Evolutionary conservation across 768 basidiomycete species (phyloP), one percentile per base, ranked within the genome.

Genomic region (button mushroom (Agaricus bisporus)): DNA sequence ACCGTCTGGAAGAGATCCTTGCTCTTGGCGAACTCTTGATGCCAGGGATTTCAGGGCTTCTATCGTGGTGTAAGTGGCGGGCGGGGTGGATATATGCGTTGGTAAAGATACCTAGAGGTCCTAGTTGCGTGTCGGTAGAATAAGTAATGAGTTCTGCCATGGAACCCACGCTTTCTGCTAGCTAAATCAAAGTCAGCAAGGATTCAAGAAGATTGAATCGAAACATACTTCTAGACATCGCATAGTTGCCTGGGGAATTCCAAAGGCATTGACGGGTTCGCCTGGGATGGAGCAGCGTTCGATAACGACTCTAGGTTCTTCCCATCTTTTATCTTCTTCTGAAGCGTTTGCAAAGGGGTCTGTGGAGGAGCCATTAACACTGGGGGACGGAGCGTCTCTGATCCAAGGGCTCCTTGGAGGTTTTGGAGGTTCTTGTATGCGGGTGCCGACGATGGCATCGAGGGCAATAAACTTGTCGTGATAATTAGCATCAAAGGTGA

Each of bases 211-310:
- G 35, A 12, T 32, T 46, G 14, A 15, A 2, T 25, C 32, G 4
- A 7, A 7, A 64, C 76, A 52, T 53, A 86, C 86, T 78, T 92
- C 90, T 35, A 92, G 71, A 76, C 88, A 91, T 50, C 90, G 76
- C 91, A 91, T 91, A 15, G 90, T 90, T 2, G 88, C 88, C 63
- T 91, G 88, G 5, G 90, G 88, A 49, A 92, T 89, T 4, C 90
- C 90, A 68, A 91, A 92, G 18, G 86, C 87, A 62, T 91, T 91
- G 48, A 92, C 87, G 8, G 90, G 90, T 61, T 91, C 89, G 4
- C 82, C 80, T 11, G 91, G 90, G 59, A 91, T 79, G n/a, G 73
- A 73, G 29, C 80, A 86, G 35, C 71, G 72, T 15, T 82, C 81
- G 44, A 88, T 80, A 46, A 77, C 60, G 39, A 82, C 68, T 52